Conservation (phyloP, 306 rosid species). For the Cicer yamashitae region DNA sequence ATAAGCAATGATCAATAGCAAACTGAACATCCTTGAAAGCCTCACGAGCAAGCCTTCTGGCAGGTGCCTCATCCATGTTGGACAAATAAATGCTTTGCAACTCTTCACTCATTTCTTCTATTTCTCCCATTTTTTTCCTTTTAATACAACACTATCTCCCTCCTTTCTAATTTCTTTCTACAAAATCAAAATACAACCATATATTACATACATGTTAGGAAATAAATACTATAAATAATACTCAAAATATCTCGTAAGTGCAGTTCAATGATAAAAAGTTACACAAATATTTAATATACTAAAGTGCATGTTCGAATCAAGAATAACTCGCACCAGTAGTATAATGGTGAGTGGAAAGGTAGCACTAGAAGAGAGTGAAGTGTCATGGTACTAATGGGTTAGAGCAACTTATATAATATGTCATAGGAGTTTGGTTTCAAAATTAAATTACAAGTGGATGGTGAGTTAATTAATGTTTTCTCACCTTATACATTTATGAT, state of each 20-base stretch:
- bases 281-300: no score
- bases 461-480: slow-evolving; percentile 38
- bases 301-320: no score
- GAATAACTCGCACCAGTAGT: background rate
- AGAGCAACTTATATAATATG: background rate
- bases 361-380: slow-evolving; percentile 13
- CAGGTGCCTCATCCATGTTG: slow-evolving; percentile 56
- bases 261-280: no score
- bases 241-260: no score
- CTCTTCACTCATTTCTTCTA: slow-evolving; percentile 47
- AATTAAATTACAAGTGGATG: slow-evolving; percentile 45
- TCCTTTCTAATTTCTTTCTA: background rate
- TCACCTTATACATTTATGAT: slow-evolving; percentile 46
- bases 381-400: background rate
- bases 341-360: background rate
- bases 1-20: slow-evolving; percentile 57
- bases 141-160: background rate
- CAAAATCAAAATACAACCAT: background rate
- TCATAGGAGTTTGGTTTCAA: slow-evolving; percentile 45
- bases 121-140: slow-evolving; percentile 17
- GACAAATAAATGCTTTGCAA: slow-evolving; percentile 39
- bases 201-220: no score
- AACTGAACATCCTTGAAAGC: slow-evolving; percentile 54
- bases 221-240: background rate
- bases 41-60: slow-evolving; percentile 56